Conservation (phyloP, 306 rosid genomes). For the Castanea mollissima region DNA sequence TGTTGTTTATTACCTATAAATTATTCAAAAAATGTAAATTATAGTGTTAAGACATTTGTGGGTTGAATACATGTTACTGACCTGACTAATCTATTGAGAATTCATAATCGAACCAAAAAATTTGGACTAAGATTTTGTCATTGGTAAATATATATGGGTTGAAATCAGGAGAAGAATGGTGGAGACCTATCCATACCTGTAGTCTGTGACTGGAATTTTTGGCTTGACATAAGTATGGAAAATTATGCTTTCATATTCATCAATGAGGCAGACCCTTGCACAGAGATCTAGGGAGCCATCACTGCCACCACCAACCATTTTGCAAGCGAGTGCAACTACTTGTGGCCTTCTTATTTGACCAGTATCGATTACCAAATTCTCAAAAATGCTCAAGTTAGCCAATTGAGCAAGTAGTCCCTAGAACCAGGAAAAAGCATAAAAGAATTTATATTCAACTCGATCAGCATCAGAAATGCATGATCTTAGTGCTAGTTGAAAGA, state of each 20-base stretch:
- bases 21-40: background rate
- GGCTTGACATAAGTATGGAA: slow-evolving; percentile 84
- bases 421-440: background rate
- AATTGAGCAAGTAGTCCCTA: slow-evolving; percentile 71
- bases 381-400: slow-evolving; percentile 67
- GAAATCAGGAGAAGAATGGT: too few relatives aligned
- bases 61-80: too few relatives aligned
- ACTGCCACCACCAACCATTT: slow-evolving; percentile 82
- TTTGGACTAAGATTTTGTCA: too few relatives aligned
- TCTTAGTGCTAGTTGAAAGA: background rate
- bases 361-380: slow-evolving; percentile 45
- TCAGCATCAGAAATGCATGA: too few relatives aligned
- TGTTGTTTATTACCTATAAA: slow-evolving; percentile 69
- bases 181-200: slow-evolving; percentile 37
- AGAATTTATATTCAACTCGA: too few relatives aligned
- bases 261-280: slow-evolving; percentile 80
- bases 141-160: too few relatives aligned
- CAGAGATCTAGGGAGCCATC: slow-evolving; percentile 85
- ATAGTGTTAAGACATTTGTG: too few relatives aligned
- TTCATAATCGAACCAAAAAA: too few relatives aligned
- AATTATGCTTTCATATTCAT: slow-evolving; percentile 72
- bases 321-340: slow-evolving; percentile 87
- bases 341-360: slow-evolving; percentile 55
- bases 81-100: too few relatives aligned
- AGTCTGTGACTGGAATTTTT: slow-evolving; percentile 67